Percentiles rank a stretch among this genome's conserved stretches.
These are phyloP conservation scores for Fusarium sp. DNA, from an alignment of 2,329 filamentous ascomycete species.

Conservation along the genomic window DNA sequence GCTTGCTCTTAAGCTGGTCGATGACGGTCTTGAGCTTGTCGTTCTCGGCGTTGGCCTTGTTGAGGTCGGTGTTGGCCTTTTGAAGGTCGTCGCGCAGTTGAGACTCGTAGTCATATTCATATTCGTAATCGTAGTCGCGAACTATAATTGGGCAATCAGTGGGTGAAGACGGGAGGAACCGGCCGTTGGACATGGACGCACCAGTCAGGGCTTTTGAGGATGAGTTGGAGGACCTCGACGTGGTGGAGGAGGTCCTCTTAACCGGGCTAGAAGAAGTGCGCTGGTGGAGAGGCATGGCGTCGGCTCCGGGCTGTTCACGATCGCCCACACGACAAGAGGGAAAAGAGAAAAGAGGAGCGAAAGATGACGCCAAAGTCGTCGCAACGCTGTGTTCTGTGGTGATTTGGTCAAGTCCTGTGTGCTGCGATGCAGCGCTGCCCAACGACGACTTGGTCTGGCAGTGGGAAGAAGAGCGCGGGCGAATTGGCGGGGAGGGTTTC, in stretches of 20 bases:
- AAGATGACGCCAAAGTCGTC: slow-evolving; percentile 36
- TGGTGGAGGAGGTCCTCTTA: slow-evolving; percentile 43
- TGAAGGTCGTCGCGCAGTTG: slow-evolving; percentile 49
- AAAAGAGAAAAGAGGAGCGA: slow-evolving; percentile 24
- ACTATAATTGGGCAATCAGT: slow-evolving; percentile 37
- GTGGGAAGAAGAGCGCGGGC: slow-evolving; percentile 42
- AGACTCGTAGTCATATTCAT: slow-evolving; percentile 44
- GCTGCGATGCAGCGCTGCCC: slow-evolving; percentile 51
- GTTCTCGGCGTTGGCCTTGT: slow-evolving; percentile 48
- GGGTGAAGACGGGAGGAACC: slow-evolving; percentile 20
- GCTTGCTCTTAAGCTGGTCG: slow-evolving; percentile 50
- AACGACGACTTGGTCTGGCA: slow-evolving; percentile 50
- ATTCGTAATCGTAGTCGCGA: slow-evolving; percentile 45
- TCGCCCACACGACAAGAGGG: slow-evolving; percentile 40
- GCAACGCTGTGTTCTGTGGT: slow-evolving; percentile 37
- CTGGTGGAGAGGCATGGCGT: slow-evolving; percentile 50
- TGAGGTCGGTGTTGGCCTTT: slow-evolving; percentile 49
- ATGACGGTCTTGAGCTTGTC: slow-evolving; percentile 49
- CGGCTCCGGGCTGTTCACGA: slow-evolving; percentile 39
- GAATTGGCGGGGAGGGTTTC: slow-evolving; percentile 43
- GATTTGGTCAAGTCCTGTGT: slow-evolving; percentile 41
- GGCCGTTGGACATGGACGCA: slow-evolving; percentile 34
- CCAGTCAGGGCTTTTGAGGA: slow-evolving; percentile 45
- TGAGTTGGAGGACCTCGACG: slow-evolving; percentile 25
- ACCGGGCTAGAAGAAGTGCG: slow-evolving; percentile 47